A percentile compares a stretch with the other conserved stretches of the same genome.
Evolutionary conservation across 176 grass and related monocot genomes (phyloP).

Genomic region (Triticum aestivum): DNA sequence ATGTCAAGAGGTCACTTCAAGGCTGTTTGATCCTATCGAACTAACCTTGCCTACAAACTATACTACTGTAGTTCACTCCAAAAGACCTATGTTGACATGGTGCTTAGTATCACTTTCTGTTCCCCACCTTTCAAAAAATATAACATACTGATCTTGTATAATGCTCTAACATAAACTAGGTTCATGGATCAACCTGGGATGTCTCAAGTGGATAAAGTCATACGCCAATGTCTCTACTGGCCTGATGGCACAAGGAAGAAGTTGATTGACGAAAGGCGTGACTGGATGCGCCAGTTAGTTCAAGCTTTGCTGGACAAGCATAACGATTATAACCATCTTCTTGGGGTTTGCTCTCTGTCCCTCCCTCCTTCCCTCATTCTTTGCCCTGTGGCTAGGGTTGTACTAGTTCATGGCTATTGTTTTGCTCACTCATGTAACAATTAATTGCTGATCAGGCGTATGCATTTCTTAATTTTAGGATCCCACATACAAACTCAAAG

Average conservation of each 20-base stretch:
- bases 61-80: neutral
- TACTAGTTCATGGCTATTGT: neutral
- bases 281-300: neutral
- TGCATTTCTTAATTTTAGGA: neutral
- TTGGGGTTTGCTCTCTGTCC: neutral
- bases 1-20: neutral
- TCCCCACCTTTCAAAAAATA: neutral
- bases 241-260: conserved; percentile 10
- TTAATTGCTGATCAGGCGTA: neutral
- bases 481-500: neutral
- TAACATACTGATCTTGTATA: neutral
- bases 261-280: neutral
- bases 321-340: neutral
- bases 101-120: neutral
- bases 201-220: neutral
- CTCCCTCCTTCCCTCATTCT: neutral
- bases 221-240: neutral
- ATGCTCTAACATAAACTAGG: neutral
- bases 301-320: conserved; percentile 4
- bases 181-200: neutral
- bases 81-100: neutral
- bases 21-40: neutral
- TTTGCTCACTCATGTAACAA: neutral
- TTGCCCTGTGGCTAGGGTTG: neutral
- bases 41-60: neutral